These are phyloP conservation scores for Aureobasidium sp. DNA, from an alignment of 2,329 filamentous ascomycete species.

Conservation along the genomic window DNA sequence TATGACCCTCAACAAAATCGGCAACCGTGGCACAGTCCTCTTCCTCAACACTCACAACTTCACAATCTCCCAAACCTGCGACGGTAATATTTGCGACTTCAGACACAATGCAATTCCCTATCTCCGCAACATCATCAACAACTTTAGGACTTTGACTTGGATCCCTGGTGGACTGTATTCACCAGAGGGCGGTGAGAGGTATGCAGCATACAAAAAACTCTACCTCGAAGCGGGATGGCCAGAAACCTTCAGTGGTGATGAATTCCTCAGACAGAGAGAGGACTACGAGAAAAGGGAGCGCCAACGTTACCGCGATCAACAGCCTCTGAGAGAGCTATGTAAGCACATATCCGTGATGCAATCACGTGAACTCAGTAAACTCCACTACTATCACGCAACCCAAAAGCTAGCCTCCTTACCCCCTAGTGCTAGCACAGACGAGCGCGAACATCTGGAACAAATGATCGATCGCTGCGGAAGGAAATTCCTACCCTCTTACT, in stretches of 20 bases:
- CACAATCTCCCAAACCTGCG: not conserved
- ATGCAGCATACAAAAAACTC: not conserved
- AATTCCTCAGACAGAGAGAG: not conserved
- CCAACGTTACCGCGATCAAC: not conserved
- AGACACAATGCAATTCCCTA: not conserved
- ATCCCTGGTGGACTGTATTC: slow-evolving; percentile 10
- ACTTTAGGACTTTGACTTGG: not conserved
- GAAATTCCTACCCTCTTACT: not conserved
- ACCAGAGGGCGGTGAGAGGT: not conserved
- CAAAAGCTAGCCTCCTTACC: not conserved
- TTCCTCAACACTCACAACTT: slow-evolving; percentile 8
- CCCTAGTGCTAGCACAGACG: not conserved
- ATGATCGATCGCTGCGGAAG: not conserved
- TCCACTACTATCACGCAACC: not conserved
- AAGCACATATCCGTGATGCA: not conserved
- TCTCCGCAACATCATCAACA: not conserved
- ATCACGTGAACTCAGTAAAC: not conserved
- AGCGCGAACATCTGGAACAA: not conserved
- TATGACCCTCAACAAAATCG: not conserved
- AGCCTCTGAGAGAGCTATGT: not conserved
- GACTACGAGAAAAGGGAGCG: not conserved
- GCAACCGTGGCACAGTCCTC: slow-evolving; percentile 9
- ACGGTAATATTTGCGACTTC: slow-evolving; percentile 2
- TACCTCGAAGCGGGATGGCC: not conserved
- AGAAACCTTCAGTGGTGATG: not conserved